phyloP scores from a whole-genome alignment of 441 rosid species.

The Codiaeum variegatum region DNA sequence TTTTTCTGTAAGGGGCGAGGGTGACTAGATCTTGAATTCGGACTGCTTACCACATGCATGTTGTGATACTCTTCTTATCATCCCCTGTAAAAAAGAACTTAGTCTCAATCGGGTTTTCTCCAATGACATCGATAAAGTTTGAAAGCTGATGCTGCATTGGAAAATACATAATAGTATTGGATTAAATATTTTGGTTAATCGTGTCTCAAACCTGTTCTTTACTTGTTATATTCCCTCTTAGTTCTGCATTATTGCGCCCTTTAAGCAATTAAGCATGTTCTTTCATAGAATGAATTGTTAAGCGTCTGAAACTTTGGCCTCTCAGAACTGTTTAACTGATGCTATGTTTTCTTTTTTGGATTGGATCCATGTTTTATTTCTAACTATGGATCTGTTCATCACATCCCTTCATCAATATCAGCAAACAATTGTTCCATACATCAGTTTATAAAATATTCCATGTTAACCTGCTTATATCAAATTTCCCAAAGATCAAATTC shows the following conservation, averaged over 20 bases:
- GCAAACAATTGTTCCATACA: not conserved
- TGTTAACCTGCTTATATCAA: not conserved
- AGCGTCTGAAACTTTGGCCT: not conserved
- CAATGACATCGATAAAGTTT: not conserved
- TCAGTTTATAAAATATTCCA: not conserved
- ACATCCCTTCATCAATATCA: not conserved
- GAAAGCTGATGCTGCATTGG: no score
- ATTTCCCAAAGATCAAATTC: not conserved
- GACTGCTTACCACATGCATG: not conserved
- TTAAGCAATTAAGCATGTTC: no score
- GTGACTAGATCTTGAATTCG: not conserved
- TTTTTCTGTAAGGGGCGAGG: not conserved
- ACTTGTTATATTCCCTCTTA: not conserved
- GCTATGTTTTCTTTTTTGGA: not conserved
- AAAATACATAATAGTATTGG: not conserved
- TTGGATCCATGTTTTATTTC: not conserved
- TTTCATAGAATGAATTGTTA: not conserved
- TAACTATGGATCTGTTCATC: not conserved
- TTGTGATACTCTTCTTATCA: not conserved
- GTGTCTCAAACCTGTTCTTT: not conserved
- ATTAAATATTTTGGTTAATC: not conserved
- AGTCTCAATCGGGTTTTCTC: constrained; percentile 6
- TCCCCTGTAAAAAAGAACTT: not conserved
- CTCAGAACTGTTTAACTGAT: not conserved
- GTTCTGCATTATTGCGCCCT: no score